Conservation (phyloP, 371 early-diverging fungal genomes). For the Caulochytrium protostelioides region DNA sequence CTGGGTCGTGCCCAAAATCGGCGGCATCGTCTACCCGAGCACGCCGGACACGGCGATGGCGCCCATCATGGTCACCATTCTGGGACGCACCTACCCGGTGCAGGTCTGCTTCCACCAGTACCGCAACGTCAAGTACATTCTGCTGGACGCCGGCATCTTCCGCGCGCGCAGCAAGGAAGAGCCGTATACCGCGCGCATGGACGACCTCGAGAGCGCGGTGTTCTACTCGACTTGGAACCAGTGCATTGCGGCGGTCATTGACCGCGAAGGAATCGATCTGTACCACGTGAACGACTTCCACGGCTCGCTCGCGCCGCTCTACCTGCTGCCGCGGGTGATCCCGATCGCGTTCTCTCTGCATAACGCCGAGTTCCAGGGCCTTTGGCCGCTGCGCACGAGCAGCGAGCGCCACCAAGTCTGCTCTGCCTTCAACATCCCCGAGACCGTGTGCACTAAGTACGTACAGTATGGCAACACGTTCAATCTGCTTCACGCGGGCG, state of each 20-base stretch:
- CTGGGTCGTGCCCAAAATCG: slow-evolving; percentile 4
- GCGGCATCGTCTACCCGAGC: slow-evolving; percentile 2
- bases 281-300: slow-evolving; percentile 1
- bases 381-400: slow-evolving; percentile 1
- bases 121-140: not conserved
- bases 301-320: slow-evolving; percentile 1
- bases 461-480: slow-evolving; percentile 1
- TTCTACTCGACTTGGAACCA: slow-evolving; percentile 1
- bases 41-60: not conserved
- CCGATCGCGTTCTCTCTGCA: not conserved
- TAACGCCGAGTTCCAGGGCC: slow-evolving; percentile 4
- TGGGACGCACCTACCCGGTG: not conserved
- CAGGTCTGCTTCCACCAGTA: not conserved
- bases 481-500: slow-evolving; percentile 3
- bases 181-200: slow-evolving; percentile 1
- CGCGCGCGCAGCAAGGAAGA: not conserved
- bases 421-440: slow-evolving; percentile 1
- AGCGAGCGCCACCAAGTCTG: not conserved
- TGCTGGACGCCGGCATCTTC: slow-evolving; percentile 1
- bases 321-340: slow-evolving; percentile 1
- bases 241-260: not conserved
- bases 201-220: not conserved
- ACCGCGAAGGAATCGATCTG: not conserved
- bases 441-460: not conserved
- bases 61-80: slow-evolving; percentile 2